These are phyloP conservation scores for Sesbania bispinosa DNA, from an alignment of 306 rosid genomes.

Conservation along the genomic window DNA sequence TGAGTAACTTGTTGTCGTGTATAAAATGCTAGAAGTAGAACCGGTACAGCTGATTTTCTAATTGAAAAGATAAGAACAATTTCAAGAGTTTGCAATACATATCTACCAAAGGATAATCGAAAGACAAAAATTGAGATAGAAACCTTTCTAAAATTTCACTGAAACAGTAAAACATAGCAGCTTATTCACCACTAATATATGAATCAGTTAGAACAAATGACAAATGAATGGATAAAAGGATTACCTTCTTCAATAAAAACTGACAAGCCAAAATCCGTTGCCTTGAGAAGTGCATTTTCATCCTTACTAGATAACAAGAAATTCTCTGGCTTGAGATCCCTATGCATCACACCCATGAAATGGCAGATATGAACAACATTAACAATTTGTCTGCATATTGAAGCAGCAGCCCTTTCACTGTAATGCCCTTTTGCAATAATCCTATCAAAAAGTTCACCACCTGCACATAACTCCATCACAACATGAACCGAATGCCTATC, in stretches of 20 bases:
- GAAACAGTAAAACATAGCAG: neutral
- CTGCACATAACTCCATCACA: conserved; percentile 91
- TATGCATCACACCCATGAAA: conserved; percentile 95
- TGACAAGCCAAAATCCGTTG: conserved; percentile 88
- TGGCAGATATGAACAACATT: conserved; percentile 83
- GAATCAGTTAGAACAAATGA: neutral
- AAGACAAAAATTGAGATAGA: neutral
- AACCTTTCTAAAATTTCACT: neutral
- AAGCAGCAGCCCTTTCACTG: conserved; percentile 84
- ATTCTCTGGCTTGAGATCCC: conserved; percentile 95
- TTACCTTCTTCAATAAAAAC: conserved; percentile 93
- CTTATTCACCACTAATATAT: neutral
- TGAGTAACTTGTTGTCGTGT: neutral
- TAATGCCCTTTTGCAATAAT: conserved; percentile 88
- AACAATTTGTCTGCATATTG: conserved; percentile 79
- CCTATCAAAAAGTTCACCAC: conserved; percentile 88
- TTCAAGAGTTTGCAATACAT: neutral
- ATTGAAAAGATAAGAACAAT: neutral
- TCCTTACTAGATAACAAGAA: conserved; percentile 80
- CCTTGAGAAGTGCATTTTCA: conserved; percentile 72
- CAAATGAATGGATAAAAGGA: neutral
- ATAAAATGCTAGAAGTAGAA: neutral
- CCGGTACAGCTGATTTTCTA: neutral
- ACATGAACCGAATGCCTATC: conserved; percentile 75
- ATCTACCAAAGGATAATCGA: neutral